These are phyloP conservation scores for Sicyos edulis DNA, from an alignment of 306 rosid genomes.

Conservation along the genomic window DNA sequence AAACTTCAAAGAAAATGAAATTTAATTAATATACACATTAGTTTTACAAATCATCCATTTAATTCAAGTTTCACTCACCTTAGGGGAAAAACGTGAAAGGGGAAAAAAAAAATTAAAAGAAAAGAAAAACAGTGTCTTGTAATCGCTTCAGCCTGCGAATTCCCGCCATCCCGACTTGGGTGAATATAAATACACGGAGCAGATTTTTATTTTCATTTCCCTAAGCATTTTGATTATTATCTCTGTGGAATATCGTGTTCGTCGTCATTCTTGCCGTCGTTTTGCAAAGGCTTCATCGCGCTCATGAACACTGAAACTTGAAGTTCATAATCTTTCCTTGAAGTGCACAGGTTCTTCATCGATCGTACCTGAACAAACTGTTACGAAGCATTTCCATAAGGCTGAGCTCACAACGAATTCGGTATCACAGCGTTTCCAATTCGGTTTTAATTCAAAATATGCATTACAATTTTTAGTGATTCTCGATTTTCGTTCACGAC, in stretches of 20 bases:
- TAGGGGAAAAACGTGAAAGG: not conserved
- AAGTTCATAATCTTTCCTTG: not conserved
- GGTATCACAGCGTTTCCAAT: not conserved
- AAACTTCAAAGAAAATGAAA: not conserved
- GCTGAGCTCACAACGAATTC: not conserved
- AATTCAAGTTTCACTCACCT: not conserved
- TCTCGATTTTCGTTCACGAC: not conserved
- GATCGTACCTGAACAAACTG: not conserved
- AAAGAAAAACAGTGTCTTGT: not conserved
- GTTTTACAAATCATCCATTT: no score
- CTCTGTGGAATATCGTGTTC: not conserved
- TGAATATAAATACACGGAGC: not conserved
- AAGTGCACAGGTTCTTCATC: not conserved
- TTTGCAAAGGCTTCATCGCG: not conserved
- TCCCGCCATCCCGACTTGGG: not conserved
- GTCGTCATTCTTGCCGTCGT: not conserved
- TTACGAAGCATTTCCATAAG: constrained; percentile 4
- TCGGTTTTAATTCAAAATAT: not conserved
- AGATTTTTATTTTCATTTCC: not conserved
- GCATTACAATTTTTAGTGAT: not conserved
- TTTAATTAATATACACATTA: no score
- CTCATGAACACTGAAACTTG: not conserved
- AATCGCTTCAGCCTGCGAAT: not conserved
- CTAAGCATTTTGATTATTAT: not conserved
- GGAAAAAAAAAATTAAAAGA: no score